A percentile compares a stretch with the other conserved stretches of the same genome.
Evolutionary conservation across 192 early-diverging fungal genomes (phyloP).

Genomic region (Entrophospora sp.): DNA sequence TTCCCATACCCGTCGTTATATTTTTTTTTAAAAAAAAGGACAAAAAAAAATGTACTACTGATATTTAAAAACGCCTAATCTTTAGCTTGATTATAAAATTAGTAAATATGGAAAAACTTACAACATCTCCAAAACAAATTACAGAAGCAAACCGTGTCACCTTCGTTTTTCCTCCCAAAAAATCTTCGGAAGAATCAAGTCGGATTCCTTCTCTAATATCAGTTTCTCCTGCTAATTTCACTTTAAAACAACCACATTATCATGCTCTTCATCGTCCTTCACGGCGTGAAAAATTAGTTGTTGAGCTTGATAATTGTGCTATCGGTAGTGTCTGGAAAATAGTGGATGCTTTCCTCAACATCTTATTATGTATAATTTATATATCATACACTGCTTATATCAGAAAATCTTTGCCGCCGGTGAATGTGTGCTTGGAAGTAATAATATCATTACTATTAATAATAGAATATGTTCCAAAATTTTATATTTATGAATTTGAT

Average conservation of each 20-base stretch:
- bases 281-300: constrained; percentile 15
- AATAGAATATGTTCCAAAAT: constrained; percentile 17
- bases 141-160: too few species aligned
- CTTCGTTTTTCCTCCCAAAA: background rate
- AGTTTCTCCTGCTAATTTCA: background rate
- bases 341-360: constrained; percentile 17
- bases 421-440: constrained; percentile 4
- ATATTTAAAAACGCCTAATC: too few species aligned
- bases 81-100: too few species aligned
- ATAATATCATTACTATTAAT: background rate
- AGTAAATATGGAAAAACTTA: too few species aligned
- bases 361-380: constrained; percentile 6
- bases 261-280: constrained; percentile 1
- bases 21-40: too few species aligned
- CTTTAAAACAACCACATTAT: constrained; percentile 18
- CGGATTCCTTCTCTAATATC: background rate
- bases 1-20: too few species aligned
- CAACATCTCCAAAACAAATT: too few species aligned
- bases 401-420: background rate
- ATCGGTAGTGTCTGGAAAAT: constrained; percentile 20
- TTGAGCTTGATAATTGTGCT: constrained; percentile 9
- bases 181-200: background rate
- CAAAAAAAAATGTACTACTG: too few species aligned
- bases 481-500: constrained; percentile 16
- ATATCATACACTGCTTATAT: background rate